Evolutionary conservation across 306 rosid species (phyloP), one percentile per base, ranked within the genome.

Genomic region (Gastrolobium villosum): DNA sequence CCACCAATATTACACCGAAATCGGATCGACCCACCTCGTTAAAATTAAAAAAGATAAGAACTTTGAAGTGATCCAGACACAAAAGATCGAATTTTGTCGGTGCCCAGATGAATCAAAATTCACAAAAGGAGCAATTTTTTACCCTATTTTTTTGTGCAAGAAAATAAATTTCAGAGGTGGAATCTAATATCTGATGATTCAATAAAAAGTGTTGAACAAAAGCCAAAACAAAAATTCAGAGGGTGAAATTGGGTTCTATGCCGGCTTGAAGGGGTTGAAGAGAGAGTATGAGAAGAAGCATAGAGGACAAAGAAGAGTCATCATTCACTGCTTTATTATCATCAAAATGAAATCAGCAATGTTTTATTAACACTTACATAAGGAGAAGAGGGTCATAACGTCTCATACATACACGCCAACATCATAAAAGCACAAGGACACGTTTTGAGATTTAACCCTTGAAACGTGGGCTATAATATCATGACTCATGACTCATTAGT

Each of bases 11-110:
- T 69, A 46, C 0, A 75, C 15, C 82, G 26, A 78, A 81, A 75
- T 52, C 81, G 73, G 84, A 90, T 89, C 91, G 70, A 87, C 84
- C 88, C 86, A 87, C 63, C 78, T 31, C 60, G 35, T 9, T 3
- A 62, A 80, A 67, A 55, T 7, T 15, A 36, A 32, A 46, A 76
- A 67, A 66, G 72, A 2, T 68, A 75, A 13, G 3, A 70, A 75
- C 82, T 64, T 67, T 63, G 63, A 81, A 71, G 41, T 63, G 52
- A 68, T 34, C 61, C 70, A 26, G 20, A 50, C 78, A 79, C 64
- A 32, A 72, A 70, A 70, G 85, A 89, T 86, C 85, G 77, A 59
- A 66, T 57, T 6, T 64, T 50, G 84, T 74, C 81, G 88, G 90
- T 84, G 84, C 49, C 85, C 69, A 70, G 73, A 84, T 55, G 69